Evolutionary conservation across 2,329 filamentous ascomycete genomes (phyloP).

Genomic region (Aspergillus tanneri): DNA sequence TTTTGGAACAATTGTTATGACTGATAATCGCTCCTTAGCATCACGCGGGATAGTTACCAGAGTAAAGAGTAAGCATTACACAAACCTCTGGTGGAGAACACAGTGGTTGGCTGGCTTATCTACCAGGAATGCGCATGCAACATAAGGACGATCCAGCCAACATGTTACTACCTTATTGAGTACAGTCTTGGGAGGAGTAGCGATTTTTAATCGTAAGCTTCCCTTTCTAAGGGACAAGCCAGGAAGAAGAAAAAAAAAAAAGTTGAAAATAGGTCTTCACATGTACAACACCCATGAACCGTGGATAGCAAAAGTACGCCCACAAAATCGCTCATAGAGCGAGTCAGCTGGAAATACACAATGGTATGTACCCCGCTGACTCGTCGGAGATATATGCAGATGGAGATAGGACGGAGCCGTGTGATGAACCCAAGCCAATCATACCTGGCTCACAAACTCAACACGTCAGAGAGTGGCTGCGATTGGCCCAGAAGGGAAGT

Average conservation of each 20-base stretch:
- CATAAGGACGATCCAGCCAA: neutral
- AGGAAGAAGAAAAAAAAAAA: no score
- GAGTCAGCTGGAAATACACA: neutral
- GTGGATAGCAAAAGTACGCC: neutral
- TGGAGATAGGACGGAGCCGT: neutral
- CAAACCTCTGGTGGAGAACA: neutral
- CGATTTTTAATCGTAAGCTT: no score
- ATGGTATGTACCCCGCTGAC: neutral
- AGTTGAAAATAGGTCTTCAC: no score
- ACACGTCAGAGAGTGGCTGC: neutral
- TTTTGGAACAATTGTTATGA: neutral
- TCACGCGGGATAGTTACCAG: conserved; percentile 3
- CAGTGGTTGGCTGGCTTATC: neutral
- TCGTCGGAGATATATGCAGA: conserved; percentile 4
- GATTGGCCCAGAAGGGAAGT: conserved; percentile 6
- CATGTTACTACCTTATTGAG: no score
- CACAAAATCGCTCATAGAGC: neutral
- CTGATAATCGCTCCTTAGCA: conserved; percentile 5
- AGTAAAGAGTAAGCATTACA: neutral
- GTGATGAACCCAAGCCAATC: neutral
- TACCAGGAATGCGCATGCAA: conserved; percentile 1
- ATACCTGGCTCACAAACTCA: neutral
- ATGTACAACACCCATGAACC: neutral
- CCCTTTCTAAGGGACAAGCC: no score
- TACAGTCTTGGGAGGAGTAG: no score